A percentile compares a stretch with the other conserved stretches of the same genome.
These are phyloP conservation scores for Capsicum chinense DNA, from an alignment of 257 asterid genomes.

Conservation along the genomic window DNA sequence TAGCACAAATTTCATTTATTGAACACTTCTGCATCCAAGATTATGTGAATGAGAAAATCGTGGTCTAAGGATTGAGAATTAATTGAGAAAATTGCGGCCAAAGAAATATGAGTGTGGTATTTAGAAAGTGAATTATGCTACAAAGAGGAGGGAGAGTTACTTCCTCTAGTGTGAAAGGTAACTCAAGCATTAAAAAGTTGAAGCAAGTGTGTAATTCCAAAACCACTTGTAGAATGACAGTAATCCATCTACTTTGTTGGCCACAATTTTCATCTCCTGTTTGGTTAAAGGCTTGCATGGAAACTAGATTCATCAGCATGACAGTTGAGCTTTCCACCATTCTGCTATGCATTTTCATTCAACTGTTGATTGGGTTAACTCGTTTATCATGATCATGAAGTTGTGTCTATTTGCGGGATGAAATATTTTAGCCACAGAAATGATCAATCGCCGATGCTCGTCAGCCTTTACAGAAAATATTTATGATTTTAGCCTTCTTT, in stretches of 20 bases:
- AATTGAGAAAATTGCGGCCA: background rate
- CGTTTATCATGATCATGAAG: constrained; percentile 17
- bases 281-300: background rate
- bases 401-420: constrained; percentile 14
- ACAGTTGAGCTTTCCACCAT: background rate
- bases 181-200: constrained; percentile 21
- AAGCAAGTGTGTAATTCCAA: background rate
- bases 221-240: constrained; percentile 9
- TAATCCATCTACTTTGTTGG: background rate
- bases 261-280: constrained; percentile 14
- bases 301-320: constrained; percentile 15
- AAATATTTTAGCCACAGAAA: background rate
- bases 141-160: background rate
- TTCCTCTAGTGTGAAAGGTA: background rate
- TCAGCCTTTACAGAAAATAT: background rate
- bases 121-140: constrained; percentile 1
- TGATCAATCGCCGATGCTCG: background rate
- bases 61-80: background rate
- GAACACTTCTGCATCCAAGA: constrained; percentile 1
- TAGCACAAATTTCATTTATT: background rate
- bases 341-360: constrained; percentile 1
- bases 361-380: background rate
- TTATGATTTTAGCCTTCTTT: background rate
- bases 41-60: constrained; percentile 15
- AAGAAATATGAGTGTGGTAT: constrained; percentile 2